These are phyloP conservation scores for Solanum phureja DNA, from an alignment of 257 asterid genomes.

Conservation along the genomic window DNA sequence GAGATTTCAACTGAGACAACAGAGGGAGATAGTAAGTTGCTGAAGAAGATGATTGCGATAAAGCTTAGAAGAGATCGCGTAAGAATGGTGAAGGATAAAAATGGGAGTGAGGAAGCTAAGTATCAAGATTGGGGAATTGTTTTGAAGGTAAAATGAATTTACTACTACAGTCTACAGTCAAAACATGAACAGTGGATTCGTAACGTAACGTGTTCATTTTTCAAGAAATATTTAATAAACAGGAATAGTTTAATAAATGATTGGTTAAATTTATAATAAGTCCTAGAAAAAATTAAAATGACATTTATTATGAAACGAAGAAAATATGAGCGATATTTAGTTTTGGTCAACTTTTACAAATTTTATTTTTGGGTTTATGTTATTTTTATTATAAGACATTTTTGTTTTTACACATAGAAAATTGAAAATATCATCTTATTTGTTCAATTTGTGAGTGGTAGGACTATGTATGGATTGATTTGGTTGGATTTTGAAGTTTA, in stretches of 20 bases:
- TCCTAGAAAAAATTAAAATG: no score
- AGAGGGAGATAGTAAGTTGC: neutral
- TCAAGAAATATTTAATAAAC: no score
- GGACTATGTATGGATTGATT: neutral
- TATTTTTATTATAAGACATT: no score
- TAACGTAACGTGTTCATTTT: neutral
- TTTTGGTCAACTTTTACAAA: neutral
- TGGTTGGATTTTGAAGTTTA: no score
- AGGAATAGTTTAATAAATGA: no score
- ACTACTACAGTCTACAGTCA: neutral
- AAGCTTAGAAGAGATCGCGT: slow-evolving; percentile 2
- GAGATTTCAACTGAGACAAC: neutral
- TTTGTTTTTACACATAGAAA: no score
- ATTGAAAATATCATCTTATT: no score
- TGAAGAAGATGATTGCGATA: neutral
- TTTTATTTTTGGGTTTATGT: no score
- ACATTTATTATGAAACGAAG: neutral
- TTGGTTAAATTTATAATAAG: no score
- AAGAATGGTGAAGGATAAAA: neutral
- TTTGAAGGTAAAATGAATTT: neutral
- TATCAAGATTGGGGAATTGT: neutral
- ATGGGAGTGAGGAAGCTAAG: neutral
- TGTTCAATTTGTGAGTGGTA: neutral
- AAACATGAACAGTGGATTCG: neutral
- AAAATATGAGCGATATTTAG: neutral